Evolutionary conservation across 2,329 filamentous ascomycete genomes (phyloP).

Genomic region (Calcarisporium arbuscula): DNA sequence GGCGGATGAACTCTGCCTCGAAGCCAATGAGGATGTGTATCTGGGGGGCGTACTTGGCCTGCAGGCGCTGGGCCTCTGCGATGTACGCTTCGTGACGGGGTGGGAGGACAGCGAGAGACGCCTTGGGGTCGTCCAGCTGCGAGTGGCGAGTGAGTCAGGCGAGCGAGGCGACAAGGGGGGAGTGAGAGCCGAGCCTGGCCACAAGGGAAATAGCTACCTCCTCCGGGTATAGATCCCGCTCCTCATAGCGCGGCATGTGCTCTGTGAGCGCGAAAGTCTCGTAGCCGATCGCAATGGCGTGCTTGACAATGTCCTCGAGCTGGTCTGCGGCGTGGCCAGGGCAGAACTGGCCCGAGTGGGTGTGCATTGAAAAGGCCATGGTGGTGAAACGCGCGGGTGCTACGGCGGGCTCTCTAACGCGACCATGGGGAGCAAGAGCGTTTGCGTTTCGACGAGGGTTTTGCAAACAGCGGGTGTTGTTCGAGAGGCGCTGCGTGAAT

Average conservation of each 20-base stretch:
- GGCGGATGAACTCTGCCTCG: constrained; percentile 87
- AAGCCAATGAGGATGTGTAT: constrained; percentile 85
- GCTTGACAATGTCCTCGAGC: constrained; percentile 75
- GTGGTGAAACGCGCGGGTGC: too few species aligned
- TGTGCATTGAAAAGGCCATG: constrained; percentile 98
- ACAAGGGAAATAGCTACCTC: constrained; percentile 48
- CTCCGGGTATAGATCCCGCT: constrained; percentile 82
- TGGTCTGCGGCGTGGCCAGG: constrained; percentile 78
- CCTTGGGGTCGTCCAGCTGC: constrained; percentile 43
- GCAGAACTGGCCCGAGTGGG: constrained; percentile 97
- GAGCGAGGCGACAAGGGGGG: constrained; percentile 3
- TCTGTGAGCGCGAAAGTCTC: constrained; percentile 83
- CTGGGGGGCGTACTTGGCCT: constrained; percentile 58
- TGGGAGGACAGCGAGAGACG: constrained; percentile 40
- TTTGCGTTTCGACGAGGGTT: too few species aligned
- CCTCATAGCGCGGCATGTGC: constrained; percentile 78
- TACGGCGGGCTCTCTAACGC: too few species aligned
- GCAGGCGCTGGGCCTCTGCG: constrained; percentile 66
- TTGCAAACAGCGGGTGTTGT: too few species aligned
- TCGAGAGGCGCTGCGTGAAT: too few species aligned
- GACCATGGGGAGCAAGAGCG: too few species aligned
- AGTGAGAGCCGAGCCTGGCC: constrained; percentile 12
- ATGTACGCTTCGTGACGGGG: constrained; percentile 67
- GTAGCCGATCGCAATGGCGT: constrained; percentile 73
- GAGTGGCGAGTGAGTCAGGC: background rate